Percentiles rank a stretch among this genome's conserved stretches.
These are phyloP conservation scores for Trametes sp. DNA, from an alignment of 1,284 basidiomycete genomes.

Conservation along the genomic window DNA sequence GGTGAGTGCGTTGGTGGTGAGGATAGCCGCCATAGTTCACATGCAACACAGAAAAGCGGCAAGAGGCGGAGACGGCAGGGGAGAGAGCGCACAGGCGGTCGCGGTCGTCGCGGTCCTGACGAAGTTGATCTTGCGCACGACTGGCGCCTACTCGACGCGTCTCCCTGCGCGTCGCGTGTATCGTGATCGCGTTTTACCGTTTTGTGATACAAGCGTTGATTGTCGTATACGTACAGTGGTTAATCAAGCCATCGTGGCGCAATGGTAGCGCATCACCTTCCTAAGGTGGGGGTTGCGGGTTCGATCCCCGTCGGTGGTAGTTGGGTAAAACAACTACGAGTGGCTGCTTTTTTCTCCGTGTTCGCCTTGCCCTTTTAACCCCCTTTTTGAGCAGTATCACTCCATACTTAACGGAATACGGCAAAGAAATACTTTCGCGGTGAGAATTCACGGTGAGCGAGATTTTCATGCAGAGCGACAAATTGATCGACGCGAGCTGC, in stretches of 20 bases:
- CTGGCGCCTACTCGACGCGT: conserved; percentile 12
- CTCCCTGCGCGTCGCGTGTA: conserved; percentile 6
- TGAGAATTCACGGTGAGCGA: too few species aligned
- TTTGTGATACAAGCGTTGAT: too few species aligned
- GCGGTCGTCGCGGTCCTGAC: conserved; percentile 2
- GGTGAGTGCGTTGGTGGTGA: conserved; percentile 34
- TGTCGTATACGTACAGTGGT: not conserved
- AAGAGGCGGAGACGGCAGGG: not conserved
- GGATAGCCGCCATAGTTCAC: conserved; percentile 36
- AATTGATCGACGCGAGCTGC: too few species aligned
- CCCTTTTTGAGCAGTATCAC: too few species aligned
- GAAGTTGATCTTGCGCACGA: conserved; percentile 8
- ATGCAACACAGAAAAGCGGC: not conserved
- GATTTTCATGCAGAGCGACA: too few species aligned
- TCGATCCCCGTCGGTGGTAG: conserved; percentile 41
- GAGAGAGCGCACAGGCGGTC: not conserved
- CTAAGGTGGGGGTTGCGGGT: conserved; percentile 41
- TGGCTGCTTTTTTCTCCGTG: conserved; percentile 17
- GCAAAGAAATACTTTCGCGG: too few species aligned
- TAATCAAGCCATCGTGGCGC: conserved; percentile 35
- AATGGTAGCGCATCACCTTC: conserved; percentile 42
- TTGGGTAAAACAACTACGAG: conserved; percentile 14
- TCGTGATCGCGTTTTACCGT: conserved; percentile 26
- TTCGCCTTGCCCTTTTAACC: too few species aligned
- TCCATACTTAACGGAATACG: too few species aligned